phyloP scores from a whole-genome alignment of 331 rosid genomes.

The Spiraea crenata region DNA sequence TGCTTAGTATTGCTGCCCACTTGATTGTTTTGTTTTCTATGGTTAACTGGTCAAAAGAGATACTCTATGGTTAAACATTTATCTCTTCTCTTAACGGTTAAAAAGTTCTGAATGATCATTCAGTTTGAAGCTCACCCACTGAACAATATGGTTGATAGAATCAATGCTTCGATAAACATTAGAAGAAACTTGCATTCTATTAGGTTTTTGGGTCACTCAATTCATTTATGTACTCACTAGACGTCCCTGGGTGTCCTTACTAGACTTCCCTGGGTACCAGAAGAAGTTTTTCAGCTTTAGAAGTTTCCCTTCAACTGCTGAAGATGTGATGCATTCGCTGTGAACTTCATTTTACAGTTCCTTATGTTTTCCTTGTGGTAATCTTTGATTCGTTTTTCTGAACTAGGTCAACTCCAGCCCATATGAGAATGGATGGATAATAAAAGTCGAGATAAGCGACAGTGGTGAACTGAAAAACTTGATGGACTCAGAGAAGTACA shows the following conservation, averaged over 20 bases:
- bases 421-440: conserved; percentile 79
- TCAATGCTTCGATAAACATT: neutral
- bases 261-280: neutral
- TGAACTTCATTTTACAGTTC: neutral
- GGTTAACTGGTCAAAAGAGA: too few relatives aligned
- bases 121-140: neutral
- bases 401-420: conserved; percentile 82
- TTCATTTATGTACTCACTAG: too few relatives aligned
- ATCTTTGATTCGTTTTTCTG: neutral
- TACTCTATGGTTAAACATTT: neutral
- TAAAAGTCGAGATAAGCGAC: conserved; percentile 67
- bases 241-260: too few relatives aligned
- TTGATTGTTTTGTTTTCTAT: too few relatives aligned
- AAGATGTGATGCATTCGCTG: neutral
- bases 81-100: conserved; percentile 2
- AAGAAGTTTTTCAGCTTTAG: neutral
- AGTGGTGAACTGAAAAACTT: conserved; percentile 57
- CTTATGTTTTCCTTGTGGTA: neutral
- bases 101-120: neutral
- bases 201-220: neutral
- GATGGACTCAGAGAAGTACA: conserved; percentile 82
- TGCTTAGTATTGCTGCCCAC: too few relatives aligned
- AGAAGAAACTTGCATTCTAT: conserved; percentile 5
- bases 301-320: neutral
- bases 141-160: neutral